Conservation (phyloP, 2,329 filamentous ascomycete species). For the Esteya vermicola region DNA sequence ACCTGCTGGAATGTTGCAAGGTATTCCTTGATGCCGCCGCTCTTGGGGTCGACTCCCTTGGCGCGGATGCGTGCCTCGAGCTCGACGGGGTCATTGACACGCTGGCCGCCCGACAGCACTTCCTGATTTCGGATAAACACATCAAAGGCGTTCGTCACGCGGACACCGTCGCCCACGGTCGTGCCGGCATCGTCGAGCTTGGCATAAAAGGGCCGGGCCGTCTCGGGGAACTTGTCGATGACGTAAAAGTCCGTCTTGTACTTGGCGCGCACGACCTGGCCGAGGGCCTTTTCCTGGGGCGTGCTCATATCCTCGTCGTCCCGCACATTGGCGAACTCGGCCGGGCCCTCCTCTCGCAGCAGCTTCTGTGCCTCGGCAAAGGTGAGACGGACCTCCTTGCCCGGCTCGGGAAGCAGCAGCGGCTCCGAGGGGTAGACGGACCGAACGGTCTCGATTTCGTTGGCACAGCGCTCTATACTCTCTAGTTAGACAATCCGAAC, state of each 20-base stretch:
- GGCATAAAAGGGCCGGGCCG: slow-evolving; percentile 82
- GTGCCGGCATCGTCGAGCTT: slow-evolving; percentile 59
- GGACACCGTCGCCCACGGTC: slow-evolving; percentile 25
- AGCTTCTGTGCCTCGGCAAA: slow-evolving; percentile 69
- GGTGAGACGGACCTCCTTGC: slow-evolving; percentile 61
- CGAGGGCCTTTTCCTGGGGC: slow-evolving; percentile 77
- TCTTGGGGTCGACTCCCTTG: slow-evolving; percentile 67
- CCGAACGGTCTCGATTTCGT: slow-evolving; percentile 60
- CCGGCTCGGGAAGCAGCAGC: slow-evolving; percentile 59
- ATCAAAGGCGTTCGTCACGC: slow-evolving; percentile 50
- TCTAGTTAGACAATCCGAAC: slow-evolving; percentile 4
- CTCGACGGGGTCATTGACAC: slow-evolving; percentile 67
- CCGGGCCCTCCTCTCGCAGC: slow-evolving; percentile 57
- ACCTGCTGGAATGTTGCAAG: slow-evolving; percentile 66
- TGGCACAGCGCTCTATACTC: slow-evolving; percentile 40
- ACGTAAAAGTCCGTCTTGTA: slow-evolving; percentile 94
- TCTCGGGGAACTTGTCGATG: slow-evolving; percentile 88
- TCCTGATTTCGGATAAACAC: slow-evolving; percentile 91
- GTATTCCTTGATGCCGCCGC: slow-evolving; percentile 68
- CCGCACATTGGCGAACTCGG: slow-evolving; percentile 50
- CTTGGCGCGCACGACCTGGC: slow-evolving; percentile 72
- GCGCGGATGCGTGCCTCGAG: slow-evolving; percentile 64
- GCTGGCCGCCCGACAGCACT: slow-evolving; percentile 82
- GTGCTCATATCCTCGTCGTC: slow-evolving; percentile 73
- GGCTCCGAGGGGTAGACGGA: slow-evolving; percentile 63